Base-by-base conservation (phyloP, 371 early-diverging fungal genomes). In the Funneliformis caledonium region DNA sequence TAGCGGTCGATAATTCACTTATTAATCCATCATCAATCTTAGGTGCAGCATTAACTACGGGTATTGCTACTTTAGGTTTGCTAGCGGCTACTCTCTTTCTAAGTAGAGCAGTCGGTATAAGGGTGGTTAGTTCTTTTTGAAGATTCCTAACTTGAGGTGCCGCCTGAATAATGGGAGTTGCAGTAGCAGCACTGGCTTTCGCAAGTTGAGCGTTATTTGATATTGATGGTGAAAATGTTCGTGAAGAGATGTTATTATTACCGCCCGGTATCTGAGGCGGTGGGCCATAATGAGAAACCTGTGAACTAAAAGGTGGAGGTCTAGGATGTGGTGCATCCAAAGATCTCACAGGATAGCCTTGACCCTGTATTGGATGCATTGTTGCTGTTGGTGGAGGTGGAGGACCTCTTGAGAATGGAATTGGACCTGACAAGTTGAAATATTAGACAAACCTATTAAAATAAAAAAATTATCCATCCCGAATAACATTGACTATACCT, bases 141-240 rank as follows among this genome's bases (percentile, higher is more conserved):
- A 86, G 79, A 80, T 86, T 85, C 22, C 87, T 81, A 45, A 86
- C 64, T 80, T 85, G 82, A 42, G 87, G 87, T 61, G 80, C 85
- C 14, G 87, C 87, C 8, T 83, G 72, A 37, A 86, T 86, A 1
- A 85, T 81, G 14, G 82, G 69, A 4, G 79, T 67, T 11, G 83
- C 77, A 16, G 74, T 52, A 1, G 76, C 43, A 8, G 67, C 50
- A 56, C 14, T 42, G 45, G 47, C 31, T 22, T 22, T 11, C 4
- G 52, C n/a, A 42, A 16, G 6, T 59, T 67, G 26, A 12, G 31
- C 16, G 42, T 45, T 80, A n/a, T 56, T 43, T 19, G 59, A 61
- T 6, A 60, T 37, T 19, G 84, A 2, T 47, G 42, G 70, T n/a
- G 70, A 43, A 45, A 70, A 70, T 22, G 22, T n/a, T 45, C 70